Percentiles rank a stretch among this genome's conserved stretches.
phyloP scores from a whole-genome alignment of 164 flowering plant species.

The Euptelea pleiosperma region DNA sequence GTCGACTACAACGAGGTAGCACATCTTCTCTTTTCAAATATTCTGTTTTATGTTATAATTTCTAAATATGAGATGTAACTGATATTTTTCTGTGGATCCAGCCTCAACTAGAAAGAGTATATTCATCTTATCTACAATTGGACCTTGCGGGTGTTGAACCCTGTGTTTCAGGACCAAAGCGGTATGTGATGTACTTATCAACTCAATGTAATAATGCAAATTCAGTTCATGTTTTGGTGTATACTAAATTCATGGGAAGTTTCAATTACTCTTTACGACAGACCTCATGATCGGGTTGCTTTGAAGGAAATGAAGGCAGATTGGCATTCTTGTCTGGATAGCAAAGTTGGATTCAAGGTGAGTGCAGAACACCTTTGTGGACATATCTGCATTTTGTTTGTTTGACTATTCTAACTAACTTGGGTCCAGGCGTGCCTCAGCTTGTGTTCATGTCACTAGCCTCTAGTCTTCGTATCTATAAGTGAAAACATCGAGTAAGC shows the following conservation, averaged over 20 bases:
- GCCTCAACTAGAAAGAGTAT: slow-evolving; percentile 65
- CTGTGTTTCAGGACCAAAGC: slow-evolving; percentile 66
- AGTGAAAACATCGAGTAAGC: too few species aligned
- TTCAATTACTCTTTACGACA: slow-evolving; percentile 14
- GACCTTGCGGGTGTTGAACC: slow-evolving; percentile 62
- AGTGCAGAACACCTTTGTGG: slow-evolving; percentile 8
- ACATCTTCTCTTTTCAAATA: not conserved
- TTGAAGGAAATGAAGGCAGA: slow-evolving; percentile 63
- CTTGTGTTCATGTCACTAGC: not conserved
- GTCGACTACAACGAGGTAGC: slow-evolving; percentile 69
- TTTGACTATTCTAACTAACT: not conserved
- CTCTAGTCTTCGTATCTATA: too few species aligned
- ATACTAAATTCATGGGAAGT: too few species aligned
- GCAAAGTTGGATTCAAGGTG: slow-evolving; percentile 74
- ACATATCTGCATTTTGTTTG: not conserved
- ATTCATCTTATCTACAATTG: slow-evolving; percentile 57
- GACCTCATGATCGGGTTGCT: slow-evolving; percentile 81
- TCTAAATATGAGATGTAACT: slow-evolving; percentile 1
- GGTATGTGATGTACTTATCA: slow-evolving; percentile 28
- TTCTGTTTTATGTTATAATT: slow-evolving; percentile 5
- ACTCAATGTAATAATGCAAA: too few species aligned
- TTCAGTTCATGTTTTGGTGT: too few species aligned
- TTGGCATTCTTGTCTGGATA: slow-evolving; percentile 67
- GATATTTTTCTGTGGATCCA: slow-evolving; percentile 26
- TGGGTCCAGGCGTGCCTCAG: not conserved